Percentiles rank a stretch among this genome's conserved stretches.
phyloP scores from a whole-genome alignment of 257 asterid species.

The Fraxinus quadrangulata region DNA sequence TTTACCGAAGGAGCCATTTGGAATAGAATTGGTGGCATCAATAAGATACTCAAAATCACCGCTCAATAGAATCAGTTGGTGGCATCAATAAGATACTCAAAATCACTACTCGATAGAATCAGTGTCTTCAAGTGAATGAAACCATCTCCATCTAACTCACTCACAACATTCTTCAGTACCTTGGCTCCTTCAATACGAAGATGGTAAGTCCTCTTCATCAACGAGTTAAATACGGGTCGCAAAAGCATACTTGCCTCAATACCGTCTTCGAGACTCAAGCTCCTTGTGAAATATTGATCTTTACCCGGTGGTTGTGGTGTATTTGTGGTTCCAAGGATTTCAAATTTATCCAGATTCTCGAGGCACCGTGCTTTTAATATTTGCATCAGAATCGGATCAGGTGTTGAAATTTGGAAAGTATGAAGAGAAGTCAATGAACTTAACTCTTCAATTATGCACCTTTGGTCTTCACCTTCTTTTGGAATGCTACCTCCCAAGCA shows the following conservation, averaged over 20 bases:
- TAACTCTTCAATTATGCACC: not conserved
- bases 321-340: no score
- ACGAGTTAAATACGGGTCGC: no score
- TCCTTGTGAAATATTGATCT: not conserved
- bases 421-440: not conserved
- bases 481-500: no score
- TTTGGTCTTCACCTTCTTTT: not conserved
- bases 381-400: not conserved
- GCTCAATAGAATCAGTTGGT: no score
- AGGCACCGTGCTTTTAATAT: not conserved
- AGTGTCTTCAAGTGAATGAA: not conserved
- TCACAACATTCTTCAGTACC: no score
- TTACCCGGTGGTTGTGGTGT: no score
- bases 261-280: not conserved
- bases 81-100: not conserved
- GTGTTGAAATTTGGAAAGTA: not conserved
- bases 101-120: not conserved
- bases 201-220: no score
- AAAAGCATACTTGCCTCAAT: no score
- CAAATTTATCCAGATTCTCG: not conserved
- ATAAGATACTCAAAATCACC: not conserved
- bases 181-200: no score
- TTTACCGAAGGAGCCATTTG: constrained; percentile 7
- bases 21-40: not conserved
- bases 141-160: not conserved